Percentiles rank a stretch among this genome's conserved stretches.
Conservation (phyloP, 75 land plant species). For the Selaginella moellendorffii region DNA sequence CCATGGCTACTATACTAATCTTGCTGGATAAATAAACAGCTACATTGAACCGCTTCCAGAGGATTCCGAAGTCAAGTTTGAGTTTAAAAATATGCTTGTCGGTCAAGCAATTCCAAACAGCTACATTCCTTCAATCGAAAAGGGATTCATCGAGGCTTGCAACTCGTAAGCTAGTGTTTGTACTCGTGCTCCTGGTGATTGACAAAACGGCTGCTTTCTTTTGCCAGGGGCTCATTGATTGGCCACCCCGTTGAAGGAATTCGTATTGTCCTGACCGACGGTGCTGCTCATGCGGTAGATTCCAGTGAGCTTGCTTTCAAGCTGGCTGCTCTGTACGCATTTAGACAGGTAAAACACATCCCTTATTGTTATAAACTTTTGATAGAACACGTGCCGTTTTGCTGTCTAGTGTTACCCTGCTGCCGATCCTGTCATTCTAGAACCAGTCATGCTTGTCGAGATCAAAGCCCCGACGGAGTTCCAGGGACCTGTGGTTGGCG, state of each 20-base stretch:
- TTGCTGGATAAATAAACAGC: constrained; percentile 25
- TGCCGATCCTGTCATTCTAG: constrained; percentile 83
- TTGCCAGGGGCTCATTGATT: constrained; percentile 81
- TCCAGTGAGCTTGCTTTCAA: constrained; percentile 99
- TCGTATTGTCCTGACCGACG: constrained; percentile 78
- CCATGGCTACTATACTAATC: too few species aligned
- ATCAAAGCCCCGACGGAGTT: constrained; percentile 86
- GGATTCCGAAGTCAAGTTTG: constrained; percentile 68
- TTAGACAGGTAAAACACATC: constrained; percentile 59
- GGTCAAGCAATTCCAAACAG: constrained; percentile 83
- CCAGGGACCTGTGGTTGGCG: constrained; percentile 91
- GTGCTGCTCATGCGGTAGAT: constrained; percentile 96
- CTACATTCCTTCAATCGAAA: constrained; percentile 91
- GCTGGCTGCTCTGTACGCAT: constrained; percentile 90
- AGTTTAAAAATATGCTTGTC: constrained; percentile 80
- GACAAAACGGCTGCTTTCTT: constrained; percentile 3
- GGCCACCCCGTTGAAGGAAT: constrained; percentile 91
- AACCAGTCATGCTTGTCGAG: constrained; percentile 94
- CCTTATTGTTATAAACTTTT: neutral
- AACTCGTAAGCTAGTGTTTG: constrained; percentile 64
- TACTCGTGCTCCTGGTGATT: too few species aligned
- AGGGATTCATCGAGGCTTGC: constrained; percentile 83
- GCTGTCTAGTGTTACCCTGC: constrained; percentile 61
- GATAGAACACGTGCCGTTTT: neutral
- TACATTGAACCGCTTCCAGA: constrained; percentile 84